These are phyloP conservation scores for Nannizziopsis barbatae DNA, from an alignment of 2,329 filamentous ascomycete species.

Conservation along the genomic window DNA sequence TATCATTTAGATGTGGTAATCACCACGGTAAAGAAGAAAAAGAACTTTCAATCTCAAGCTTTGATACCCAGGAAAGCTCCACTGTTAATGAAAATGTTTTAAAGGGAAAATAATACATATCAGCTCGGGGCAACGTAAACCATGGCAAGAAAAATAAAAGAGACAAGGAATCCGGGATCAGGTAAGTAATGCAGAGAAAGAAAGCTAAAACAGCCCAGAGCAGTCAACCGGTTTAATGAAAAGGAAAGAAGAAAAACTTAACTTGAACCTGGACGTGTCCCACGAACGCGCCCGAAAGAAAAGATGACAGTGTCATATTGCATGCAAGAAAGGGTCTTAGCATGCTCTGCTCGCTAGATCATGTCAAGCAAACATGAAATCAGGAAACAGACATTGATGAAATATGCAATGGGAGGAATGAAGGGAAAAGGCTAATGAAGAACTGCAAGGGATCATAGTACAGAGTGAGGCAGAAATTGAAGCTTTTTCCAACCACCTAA, in stretches of 20 bases:
- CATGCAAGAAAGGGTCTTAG: constrained; percentile 4
- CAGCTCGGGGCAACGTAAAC: neutral
- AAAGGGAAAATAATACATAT: no score
- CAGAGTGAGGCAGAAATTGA: constrained; percentile 7
- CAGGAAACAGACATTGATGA: neutral
- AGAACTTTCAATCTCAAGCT: no score
- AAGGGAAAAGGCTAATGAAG: neutral
- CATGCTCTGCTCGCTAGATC: constrained; percentile 9
- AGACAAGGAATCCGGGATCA: no score
- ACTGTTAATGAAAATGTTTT: no score
- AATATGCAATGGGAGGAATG: neutral
- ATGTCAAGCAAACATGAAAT: constrained; percentile 10
- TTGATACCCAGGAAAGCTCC: no score
- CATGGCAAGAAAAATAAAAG: neutral
- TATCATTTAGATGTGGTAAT: no score
- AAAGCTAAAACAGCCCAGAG: no score
- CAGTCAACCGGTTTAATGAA: neutral
- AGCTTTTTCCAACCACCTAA: constrained; percentile 12
- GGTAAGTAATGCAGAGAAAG: no score
- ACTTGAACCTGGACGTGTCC: neutral
- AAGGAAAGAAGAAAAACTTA: neutral
- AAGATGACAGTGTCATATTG: constrained; percentile 9
- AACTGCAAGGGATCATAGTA: constrained; percentile 2
- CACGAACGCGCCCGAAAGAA: constrained; percentile 4
- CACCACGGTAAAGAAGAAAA: no score